Percentiles rank a stretch among this genome's conserved stretches.
Evolutionary conservation across 2,329 filamentous ascomycete species (phyloP).

Genomic region (Penicillium vulpinum): DNA sequence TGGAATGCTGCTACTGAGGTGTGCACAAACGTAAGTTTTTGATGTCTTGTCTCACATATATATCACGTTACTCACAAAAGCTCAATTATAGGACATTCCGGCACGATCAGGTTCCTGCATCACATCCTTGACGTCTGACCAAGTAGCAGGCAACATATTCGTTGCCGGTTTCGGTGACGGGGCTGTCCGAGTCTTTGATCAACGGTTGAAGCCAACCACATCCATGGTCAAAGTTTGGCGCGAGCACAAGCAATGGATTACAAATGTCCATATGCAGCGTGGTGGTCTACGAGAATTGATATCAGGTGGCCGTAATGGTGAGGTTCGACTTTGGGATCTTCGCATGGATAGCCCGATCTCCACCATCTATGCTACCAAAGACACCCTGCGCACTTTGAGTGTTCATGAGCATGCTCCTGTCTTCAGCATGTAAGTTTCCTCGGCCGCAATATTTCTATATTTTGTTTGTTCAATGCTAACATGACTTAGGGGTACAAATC

Average conservation of each 20-base stretch:
- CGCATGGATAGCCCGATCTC: constrained; percentile 77
- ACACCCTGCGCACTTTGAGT: constrained; percentile 79
- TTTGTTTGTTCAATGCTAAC: constrained; percentile 15
- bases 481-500: constrained; percentile 71
- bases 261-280: constrained; percentile 93
- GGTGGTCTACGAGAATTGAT: constrained; percentile 90
- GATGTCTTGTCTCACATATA: not conserved
- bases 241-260: constrained; percentile 93
- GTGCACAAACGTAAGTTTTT: constrained; percentile 65
- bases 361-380: constrained; percentile 71
- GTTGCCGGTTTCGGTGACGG: constrained; percentile 96
- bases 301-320: constrained; percentile 86
- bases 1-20: constrained; percentile 96
- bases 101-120: constrained; percentile 94
- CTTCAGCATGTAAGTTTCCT: constrained; percentile 76
- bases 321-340: constrained; percentile 95
- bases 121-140: constrained; percentile 91
- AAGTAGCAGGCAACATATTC: constrained; percentile 95
- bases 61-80: not conserved
- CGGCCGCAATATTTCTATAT: not conserved
- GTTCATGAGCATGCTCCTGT: constrained; percentile 96
- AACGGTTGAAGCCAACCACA: constrained; percentile 76
- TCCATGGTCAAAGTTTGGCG: constrained; percentile 98
- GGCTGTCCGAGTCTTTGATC: constrained; percentile 90
- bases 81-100: constrained; percentile 68